These are phyloP conservation scores for Claviceps sp. DNA, from an alignment of 2,329 filamentous ascomycete species.

Conservation along the genomic window DNA sequence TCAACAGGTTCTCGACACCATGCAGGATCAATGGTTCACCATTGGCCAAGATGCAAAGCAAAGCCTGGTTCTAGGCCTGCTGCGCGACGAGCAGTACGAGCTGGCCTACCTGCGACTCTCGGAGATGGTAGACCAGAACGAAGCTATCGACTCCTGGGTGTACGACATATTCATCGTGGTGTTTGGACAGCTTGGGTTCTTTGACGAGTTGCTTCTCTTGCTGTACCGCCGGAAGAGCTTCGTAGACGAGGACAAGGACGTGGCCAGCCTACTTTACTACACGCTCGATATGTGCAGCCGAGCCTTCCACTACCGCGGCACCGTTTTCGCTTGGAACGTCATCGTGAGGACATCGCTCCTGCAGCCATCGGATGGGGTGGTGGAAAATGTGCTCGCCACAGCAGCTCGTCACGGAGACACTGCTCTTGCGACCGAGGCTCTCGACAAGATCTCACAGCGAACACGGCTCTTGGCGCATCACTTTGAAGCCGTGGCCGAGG, in stretches of 20 bases:
- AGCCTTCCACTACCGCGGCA: conserved; percentile 48
- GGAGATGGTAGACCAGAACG: conserved; percentile 44
- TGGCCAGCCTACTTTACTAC: conserved; percentile 50
- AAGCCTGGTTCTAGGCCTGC: conserved; percentile 56
- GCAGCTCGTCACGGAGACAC: conserved; percentile 58
- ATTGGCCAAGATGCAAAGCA: conserved; percentile 45
- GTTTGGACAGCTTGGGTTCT: conserved; percentile 57
- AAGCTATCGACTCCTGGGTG: conserved; percentile 55
- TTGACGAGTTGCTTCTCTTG: conserved; percentile 63
- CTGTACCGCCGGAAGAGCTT: conserved; percentile 40
- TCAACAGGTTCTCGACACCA: conserved; percentile 55
- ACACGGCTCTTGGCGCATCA: conserved; percentile 50
- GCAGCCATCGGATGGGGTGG: conserved; percentile 42
- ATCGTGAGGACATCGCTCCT: conserved; percentile 36
- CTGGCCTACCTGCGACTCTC: conserved; percentile 61
- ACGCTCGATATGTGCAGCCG: conserved; percentile 64
- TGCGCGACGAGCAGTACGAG: conserved; percentile 75
- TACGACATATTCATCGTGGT: conserved; percentile 65
- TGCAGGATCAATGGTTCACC: conserved; percentile 55
- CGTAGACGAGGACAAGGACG: conserved; percentile 22
- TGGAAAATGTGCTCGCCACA: conserved; percentile 56
- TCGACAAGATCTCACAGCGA: conserved; percentile 31
- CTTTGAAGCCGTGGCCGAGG: conserved; percentile 66
- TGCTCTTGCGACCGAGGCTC: conserved; percentile 54
- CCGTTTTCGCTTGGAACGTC: conserved; percentile 57